Conservation (phyloP, 352 stramenopile species). For the Elongisporangium prolatum region DNA sequence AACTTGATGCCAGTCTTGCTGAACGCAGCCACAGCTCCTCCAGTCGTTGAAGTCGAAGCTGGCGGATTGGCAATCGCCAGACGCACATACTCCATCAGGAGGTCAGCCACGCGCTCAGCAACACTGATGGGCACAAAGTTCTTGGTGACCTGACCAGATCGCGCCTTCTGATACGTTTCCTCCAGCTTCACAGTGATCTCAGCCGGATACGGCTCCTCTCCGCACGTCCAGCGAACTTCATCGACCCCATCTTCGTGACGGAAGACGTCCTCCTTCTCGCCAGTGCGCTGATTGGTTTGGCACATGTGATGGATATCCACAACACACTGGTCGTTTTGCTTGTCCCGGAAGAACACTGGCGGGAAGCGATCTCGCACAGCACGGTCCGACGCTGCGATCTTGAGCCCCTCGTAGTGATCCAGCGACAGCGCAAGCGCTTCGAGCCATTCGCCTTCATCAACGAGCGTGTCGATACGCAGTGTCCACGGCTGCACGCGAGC, state of each 20-base stretch:
- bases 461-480: constrained; percentile 91
- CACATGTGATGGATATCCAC: constrained; percentile 89
- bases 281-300: constrained; percentile 85
- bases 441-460: constrained; percentile 96
- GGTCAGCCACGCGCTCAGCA: constrained; percentile 79
- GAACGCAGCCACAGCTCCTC: constrained; percentile 13
- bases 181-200: constrained; percentile 84
- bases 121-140: constrained; percentile 89
- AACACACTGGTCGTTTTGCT: constrained; percentile 86
- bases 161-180: constrained; percentile 79
- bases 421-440: constrained; percentile 94
- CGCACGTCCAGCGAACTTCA: constrained; percentile 80
- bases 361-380: constrained; percentile 83
- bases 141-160: constrained; percentile 78
- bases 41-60: constrained; percentile 14
- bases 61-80: constrained; percentile 83
- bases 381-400: constrained; percentile 70
- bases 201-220: constrained; percentile 68
- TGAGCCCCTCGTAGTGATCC: constrained; percentile 93
- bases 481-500: constrained; percentile 91
- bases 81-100: constrained; percentile 89
- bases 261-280: constrained; percentile 86
- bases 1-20: constrained; percentile 73
- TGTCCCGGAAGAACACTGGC: constrained; percentile 85
- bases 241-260: constrained; percentile 77